phyloP scores from a whole-genome alignment of 2,329 filamentous ascomycete species.

The Penicillium crustosum region DNA sequence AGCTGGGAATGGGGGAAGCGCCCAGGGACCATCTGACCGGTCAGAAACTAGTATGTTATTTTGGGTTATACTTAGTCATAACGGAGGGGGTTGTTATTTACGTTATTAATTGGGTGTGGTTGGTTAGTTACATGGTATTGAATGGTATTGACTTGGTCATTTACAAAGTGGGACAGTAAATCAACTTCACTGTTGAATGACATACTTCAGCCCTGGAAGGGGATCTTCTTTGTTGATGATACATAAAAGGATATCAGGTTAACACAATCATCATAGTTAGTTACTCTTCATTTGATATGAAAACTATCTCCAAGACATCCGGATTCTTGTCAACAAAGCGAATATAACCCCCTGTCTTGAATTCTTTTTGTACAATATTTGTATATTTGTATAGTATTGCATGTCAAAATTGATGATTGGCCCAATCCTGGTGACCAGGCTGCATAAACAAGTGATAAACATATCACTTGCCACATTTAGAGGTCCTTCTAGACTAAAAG shows the following conservation, averaged over 20 bases:
- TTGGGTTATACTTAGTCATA: constrained; percentile 9
- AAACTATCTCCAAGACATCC: not conserved
- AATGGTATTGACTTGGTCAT: not conserved
- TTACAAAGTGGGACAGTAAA: not conserved
- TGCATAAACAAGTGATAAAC: constrained; percentile 16
- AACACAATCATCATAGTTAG: not conserved
- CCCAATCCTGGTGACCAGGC: constrained; percentile 16
- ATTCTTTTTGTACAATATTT: not conserved
- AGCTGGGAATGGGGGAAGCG: constrained; percentile 11
- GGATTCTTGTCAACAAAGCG: not conserved
- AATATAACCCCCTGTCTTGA: not conserved
- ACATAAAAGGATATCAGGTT: not conserved
- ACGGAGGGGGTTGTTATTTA: not conserved
- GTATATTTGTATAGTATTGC: not conserved
- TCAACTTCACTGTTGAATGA: not conserved
- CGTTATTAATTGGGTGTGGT: not conserved
- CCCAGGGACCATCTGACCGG: constrained; percentile 7
- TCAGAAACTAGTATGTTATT: constrained; percentile 13
- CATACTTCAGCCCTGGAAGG: not conserved
- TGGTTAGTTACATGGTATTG: not conserved
- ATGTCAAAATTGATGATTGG: constrained; percentile 11
- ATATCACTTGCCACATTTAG: constrained; percentile 18
- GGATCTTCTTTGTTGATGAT: not conserved
- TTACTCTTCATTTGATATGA: not conserved
- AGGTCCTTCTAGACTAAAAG: constrained; percentile 2